Conservation (phyloP, 352 stramenopile species). For the Phytophthora constricta region DNA sequence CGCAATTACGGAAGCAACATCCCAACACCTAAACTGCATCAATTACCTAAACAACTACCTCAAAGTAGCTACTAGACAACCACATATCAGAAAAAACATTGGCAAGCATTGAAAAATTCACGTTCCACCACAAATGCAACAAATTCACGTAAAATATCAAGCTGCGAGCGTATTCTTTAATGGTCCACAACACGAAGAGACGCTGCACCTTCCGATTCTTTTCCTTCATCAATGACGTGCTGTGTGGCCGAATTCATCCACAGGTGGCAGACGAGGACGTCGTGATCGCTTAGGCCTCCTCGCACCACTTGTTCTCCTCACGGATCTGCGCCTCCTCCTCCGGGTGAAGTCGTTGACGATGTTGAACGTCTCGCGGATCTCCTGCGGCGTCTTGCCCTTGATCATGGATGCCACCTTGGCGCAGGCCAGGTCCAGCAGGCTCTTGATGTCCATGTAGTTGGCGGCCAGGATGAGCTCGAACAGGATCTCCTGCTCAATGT, state of each 20-base stretch:
- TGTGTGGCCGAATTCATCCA: too few relatives aligned
- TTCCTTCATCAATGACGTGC: too few relatives aligned
- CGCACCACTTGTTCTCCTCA: constrained; percentile 99
- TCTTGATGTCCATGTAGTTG: constrained; percentile 99
- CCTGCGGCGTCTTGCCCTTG: constrained; percentile 98
- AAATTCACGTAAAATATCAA: not conserved
- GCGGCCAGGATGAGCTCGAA: constrained; percentile 99
- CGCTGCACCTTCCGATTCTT: too few relatives aligned
- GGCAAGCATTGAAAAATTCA: too few relatives aligned
- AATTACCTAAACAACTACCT: not conserved
- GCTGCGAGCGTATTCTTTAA: not conserved
- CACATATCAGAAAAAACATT: not conserved
- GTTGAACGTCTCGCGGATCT: constrained; percentile 99
- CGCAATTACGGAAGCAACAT: constrained; percentile 88
- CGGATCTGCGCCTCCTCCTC: constrained; percentile 99
- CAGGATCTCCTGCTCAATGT: constrained; percentile 98
- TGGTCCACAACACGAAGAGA: too few relatives aligned
- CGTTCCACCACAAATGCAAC: too few relatives aligned
- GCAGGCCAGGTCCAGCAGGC: constrained; percentile 90
- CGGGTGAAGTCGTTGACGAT: constrained; percentile 99
- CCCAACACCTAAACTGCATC: not conserved
- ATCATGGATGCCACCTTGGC: constrained; percentile 95
- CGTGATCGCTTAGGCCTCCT: constrained; percentile 97
- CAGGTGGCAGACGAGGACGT: too few relatives aligned
- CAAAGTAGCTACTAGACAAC: not conserved